phyloP scores from a whole-genome alignment of 257 asterid species.

The Primulina tabacum region DNA sequence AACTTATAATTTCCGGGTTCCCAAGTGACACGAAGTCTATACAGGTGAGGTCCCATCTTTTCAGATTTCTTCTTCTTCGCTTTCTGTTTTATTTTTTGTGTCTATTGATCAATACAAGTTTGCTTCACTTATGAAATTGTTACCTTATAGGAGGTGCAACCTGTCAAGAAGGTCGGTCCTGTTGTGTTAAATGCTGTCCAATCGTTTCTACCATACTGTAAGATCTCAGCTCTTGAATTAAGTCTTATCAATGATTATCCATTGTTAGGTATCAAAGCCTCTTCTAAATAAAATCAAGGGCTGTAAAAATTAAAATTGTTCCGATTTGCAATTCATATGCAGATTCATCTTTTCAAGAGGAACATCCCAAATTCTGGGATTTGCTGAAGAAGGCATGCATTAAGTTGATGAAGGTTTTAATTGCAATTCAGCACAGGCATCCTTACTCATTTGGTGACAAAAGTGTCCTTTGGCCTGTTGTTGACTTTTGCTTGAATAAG shows the following conservation, averaged over 20 bases:
- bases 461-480: constrained; percentile 65
- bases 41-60: constrained; percentile 47
- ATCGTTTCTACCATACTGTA: constrained; percentile 74
- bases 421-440: constrained; percentile 77
- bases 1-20: constrained; percentile 80
- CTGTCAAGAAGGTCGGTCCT: constrained; percentile 85
- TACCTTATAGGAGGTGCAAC: constrained; percentile 77
- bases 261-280: not conserved
- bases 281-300: not conserved
- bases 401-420: constrained; percentile 78
- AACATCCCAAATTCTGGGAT: constrained; percentile 67
- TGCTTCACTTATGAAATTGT: constrained; percentile 25
- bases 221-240: constrained; percentile 36
- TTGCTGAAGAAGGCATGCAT: constrained; percentile 77
- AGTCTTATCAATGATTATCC: not conserved
- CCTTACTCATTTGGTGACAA: constrained; percentile 97
- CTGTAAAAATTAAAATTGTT: constrained; percentile 20
- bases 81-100: constrained; percentile 7
- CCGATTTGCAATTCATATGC: constrained; percentile 46
- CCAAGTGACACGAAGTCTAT: constrained; percentile 68
- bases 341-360: constrained; percentile 78
- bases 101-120: constrained; percentile 1
- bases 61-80: constrained; percentile 14
- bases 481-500: constrained; percentile 77
- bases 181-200: constrained; percentile 77